Percentiles rank a stretch among this genome's conserved stretches.
These are phyloP conservation scores for Emergomyces africanus DNA, from an alignment of 2,329 filamentous ascomycete genomes.

Conservation along the genomic window DNA sequence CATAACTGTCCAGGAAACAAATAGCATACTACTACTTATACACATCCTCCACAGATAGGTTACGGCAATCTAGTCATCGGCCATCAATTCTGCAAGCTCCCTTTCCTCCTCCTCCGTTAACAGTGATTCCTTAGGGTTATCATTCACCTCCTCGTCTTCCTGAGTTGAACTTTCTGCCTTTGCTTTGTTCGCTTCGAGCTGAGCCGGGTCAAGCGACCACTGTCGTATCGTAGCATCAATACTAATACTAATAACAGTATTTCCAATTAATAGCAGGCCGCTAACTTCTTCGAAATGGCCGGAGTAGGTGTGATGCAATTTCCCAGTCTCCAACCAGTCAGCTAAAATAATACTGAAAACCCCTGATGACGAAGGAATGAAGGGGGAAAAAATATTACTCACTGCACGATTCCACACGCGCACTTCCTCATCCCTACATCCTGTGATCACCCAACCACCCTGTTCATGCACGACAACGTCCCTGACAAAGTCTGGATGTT, in stretches of 20 bases:
- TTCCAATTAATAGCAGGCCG: slow-evolving; percentile 52
- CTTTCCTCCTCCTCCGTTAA: slow-evolving; percentile 86
- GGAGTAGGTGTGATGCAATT: slow-evolving; percentile 58
- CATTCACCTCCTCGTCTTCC: slow-evolving; percentile 29
- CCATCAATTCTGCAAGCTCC: slow-evolving; percentile 85
- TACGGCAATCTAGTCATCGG: slow-evolving; percentile 37
- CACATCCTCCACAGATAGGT: not conserved
- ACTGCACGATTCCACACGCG: slow-evolving; percentile 68
- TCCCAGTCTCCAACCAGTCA: slow-evolving; percentile 44
- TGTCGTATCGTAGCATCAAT: slow-evolving; percentile 81
- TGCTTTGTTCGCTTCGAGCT: slow-evolving; percentile 44
- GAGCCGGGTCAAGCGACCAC: slow-evolving; percentile 59
- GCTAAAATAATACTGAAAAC: not conserved
- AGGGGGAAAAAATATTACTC: slow-evolving; percentile 12
- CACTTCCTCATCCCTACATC: slow-evolving; percentile 80
- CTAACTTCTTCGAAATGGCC: slow-evolving; percentile 95
- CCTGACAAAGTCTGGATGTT: slow-evolving; percentile 82
- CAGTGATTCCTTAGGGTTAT: slow-evolving; percentile 38
- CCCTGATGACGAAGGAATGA: not conserved
- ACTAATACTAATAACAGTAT: slow-evolving; percentile 60
- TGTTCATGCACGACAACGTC: slow-evolving; percentile 58
- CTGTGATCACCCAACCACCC: slow-evolving; percentile 70
- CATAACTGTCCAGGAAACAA: not conserved
- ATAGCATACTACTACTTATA: not conserved
- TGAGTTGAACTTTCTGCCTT: slow-evolving; percentile 33